Base-by-base conservation (phyloP, 2,329 filamentous ascomycete genomes). In the Pseudocercospora musae region DNA sequence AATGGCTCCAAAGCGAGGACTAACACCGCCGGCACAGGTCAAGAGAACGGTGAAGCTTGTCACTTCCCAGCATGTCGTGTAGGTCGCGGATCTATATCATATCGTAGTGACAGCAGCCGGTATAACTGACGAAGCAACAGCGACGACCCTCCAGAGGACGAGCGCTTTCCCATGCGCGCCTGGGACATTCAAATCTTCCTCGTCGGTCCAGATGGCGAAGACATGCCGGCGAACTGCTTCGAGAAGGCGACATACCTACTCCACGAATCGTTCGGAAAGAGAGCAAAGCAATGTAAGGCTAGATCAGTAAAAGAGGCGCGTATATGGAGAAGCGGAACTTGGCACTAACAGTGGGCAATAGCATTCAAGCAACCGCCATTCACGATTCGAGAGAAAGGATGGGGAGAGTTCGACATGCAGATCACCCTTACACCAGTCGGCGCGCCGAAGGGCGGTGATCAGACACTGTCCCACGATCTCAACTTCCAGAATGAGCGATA, bases 351-450 rank as follows among this genome's bases (percentile, higher is more conserved):
- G 15, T 13, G 27, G 55, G 31, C 20, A 25, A 59, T 21, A 69
- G 91, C 86, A 23, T 89, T 96, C 80, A 89, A 88, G 74, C 88
- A 90, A 68, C 86, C 92, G 0, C 95, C 95, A 0, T 99, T 98
- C 80, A 85, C 84, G 68, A 96, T 96, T 78, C 83, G 87, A 67
- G 96, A 99, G 78, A 91, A 97, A 79, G 95, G 95, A 70, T 99
- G 95, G 95, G 95, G 95, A 73, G 95, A 98, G 80, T 99, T 99
- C 76, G 95, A 98, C 75, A 94, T 99, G 87, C 84, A 82, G 53
- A 95, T 98, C 72, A 87, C 90, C 65, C 84, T 96, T 70, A 89
- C 88, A 73, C 90, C 89, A 48, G 87, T 89, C 29, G 74, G 74
- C 20, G 67, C 65, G 20, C 92, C 95, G 78, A 97, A 97, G 82